A percentile compares a stretch with the other conserved stretches of the same genome.
Conservation (phyloP, 495 filamentous ascomycete species). For the Parathielavia appendiculata region DNA sequence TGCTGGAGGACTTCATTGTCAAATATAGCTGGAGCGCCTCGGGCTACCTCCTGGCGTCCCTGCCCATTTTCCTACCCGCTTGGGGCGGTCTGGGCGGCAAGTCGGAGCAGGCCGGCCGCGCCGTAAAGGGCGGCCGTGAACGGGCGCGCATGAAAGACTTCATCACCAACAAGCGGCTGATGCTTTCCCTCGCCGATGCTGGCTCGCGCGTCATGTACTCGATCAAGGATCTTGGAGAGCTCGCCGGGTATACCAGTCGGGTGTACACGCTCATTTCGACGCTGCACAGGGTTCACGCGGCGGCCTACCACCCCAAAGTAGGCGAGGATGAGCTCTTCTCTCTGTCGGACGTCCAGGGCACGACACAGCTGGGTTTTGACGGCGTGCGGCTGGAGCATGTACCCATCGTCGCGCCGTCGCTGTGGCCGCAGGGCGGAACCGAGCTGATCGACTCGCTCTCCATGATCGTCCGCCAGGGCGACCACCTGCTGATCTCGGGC, state of each 20-base stretch:
- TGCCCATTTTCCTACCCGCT: slow-evolving; percentile 91
- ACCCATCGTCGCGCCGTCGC: slow-evolving; percentile 78
- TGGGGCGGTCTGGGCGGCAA: slow-evolving; percentile 81
- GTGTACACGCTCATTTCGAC: slow-evolving; percentile 94
- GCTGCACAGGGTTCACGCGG: slow-evolving; percentile 87
- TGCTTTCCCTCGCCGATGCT: slow-evolving; percentile 95
- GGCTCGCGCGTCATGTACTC: slow-evolving; percentile 98
- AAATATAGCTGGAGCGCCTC: slow-evolving; percentile 99
- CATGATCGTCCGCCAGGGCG: slow-evolving; percentile 79
- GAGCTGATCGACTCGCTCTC: slow-evolving; percentile 84
- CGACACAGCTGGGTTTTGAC: slow-evolving; percentile 87
- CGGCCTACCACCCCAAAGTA: slow-evolving; percentile 70
- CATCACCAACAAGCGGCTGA: slow-evolving; percentile 97
- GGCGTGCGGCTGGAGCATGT: slow-evolving; percentile 91
- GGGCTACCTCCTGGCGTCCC: slow-evolving; percentile 85
- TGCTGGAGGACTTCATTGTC: slow-evolving; percentile 95
- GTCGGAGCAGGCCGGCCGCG: slow-evolving; percentile 50
- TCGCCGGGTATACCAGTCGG: slow-evolving; percentile 91
- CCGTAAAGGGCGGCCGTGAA: slow-evolving; percentile 55
- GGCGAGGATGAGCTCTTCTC: slow-evolving; percentile 76
- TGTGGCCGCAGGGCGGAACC: slow-evolving; percentile 82
- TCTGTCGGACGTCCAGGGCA: slow-evolving; percentile 85
- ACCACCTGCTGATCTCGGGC: slow-evolving; percentile 91
- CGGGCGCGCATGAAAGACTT: slow-evolving; percentile 94
- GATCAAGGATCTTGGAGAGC: slow-evolving; percentile 95